phyloP scores from a whole-genome alignment of 2,329 filamentous ascomycete species.

The Trichoderma afroharzianum region DNA sequence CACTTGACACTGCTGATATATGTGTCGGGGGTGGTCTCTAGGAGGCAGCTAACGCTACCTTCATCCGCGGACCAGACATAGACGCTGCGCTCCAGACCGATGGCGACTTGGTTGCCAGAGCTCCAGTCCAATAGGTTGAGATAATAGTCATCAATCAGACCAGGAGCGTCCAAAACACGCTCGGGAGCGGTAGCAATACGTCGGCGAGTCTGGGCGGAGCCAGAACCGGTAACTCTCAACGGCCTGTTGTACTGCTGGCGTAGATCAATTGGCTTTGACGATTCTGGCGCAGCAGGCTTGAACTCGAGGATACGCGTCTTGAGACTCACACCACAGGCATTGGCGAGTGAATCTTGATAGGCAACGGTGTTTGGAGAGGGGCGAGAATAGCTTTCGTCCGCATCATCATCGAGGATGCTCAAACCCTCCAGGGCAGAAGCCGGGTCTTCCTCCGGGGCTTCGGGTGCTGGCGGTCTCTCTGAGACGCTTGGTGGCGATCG shows the following conservation, averaged over 20 bases:
- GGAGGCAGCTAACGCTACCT: conserved; percentile 80
- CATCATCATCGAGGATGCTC: conserved; percentile 66
- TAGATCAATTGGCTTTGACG: conserved; percentile 95
- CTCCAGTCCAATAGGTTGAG: conserved; percentile 99
- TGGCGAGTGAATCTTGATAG: conserved; percentile 87
- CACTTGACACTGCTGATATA: conserved; percentile 99
- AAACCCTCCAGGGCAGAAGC: conserved; percentile 76
- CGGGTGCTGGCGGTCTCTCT: conserved; percentile 73
- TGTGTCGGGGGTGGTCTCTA: conserved; percentile 85
- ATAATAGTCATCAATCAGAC: conserved; percentile 97
- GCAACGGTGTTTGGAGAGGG: conserved; percentile 83
- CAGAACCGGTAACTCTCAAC: conserved; percentile 70
- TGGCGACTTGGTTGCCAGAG: conserved; percentile 94
- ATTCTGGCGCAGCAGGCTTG: conserved; percentile 97
- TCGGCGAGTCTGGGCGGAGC: conserved; percentile 81
- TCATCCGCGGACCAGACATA: conserved; percentile 98
- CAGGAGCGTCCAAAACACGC: conserved; percentile 91
- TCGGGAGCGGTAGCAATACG: conserved; percentile 93
- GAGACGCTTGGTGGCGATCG: conserved; percentile 60
- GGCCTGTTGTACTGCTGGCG: conserved; percentile 97
- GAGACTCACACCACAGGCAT: conserved; percentile 86
- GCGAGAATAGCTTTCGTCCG: conserved; percentile 65
- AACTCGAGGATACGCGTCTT: conserved; percentile 96
- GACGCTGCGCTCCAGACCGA: conserved; percentile 92
- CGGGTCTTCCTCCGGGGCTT: conserved; percentile 75